These are phyloP conservation scores for Helicostylum pulchrum DNA, from an alignment of 192 early-diverging fungal species.

Conservation along the genomic window DNA sequence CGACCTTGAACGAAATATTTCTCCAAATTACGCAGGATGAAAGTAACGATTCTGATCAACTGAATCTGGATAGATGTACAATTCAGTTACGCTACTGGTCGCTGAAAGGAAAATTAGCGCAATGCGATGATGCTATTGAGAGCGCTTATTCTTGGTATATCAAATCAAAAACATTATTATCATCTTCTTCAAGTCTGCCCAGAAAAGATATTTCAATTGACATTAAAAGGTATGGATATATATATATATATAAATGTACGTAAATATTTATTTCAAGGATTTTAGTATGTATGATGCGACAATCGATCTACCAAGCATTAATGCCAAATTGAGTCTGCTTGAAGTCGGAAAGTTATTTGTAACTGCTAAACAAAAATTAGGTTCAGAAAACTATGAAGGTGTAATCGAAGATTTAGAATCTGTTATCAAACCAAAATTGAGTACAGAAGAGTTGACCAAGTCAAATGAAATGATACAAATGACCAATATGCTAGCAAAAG, in stretches of 20 bases:
- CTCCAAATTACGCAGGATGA: background rate
- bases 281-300: slow-evolving; percentile 6
- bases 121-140: slow-evolving; percentile 2
- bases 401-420: slow-evolving; percentile 10
- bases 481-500: slow-evolving; percentile 11
- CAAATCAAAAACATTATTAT: background rate
- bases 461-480: background rate
- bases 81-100: slow-evolving; percentile 8
- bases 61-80: too few species aligned
- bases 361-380: background rate
- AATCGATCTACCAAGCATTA: background rate
- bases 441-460: too few species aligned
- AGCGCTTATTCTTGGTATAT: slow-evolving; percentile 7
- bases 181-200: too few species aligned
- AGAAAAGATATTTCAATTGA: background rate
- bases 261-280: background rate
- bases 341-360: background rate
- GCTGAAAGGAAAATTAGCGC: slow-evolving; percentile 1
- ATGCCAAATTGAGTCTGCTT: background rate
- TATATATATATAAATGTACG: background rate
- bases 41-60: background rate
- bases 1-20: background rate
- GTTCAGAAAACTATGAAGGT: background rate
- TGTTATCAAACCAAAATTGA: background rate
- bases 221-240: background rate